Percentiles rank a stretch among this genome's conserved stretches.
phyloP scores from a whole-genome alignment of 345 rosid genomes.

The Viola odorata region DNA sequence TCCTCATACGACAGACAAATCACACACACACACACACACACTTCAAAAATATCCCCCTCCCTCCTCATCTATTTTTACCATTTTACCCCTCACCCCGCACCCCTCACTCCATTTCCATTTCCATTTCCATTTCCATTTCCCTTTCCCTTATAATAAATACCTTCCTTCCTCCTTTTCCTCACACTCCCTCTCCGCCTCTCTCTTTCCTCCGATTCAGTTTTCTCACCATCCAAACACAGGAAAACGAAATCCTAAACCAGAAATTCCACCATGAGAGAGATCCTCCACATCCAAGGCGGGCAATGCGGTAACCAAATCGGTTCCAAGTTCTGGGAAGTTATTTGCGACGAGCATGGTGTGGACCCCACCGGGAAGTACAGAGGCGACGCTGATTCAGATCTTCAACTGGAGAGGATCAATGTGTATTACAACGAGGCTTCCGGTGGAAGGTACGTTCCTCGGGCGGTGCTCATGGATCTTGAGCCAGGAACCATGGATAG shows the following conservation, averaged over 20 bases:
- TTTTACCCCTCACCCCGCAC: constrained; percentile 9
- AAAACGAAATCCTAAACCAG: too few species aligned
- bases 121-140: too few species aligned
- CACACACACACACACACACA: background rate
- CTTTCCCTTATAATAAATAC: background rate
- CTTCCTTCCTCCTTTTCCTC: background rate
- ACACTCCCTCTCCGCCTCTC: constrained; percentile 1
- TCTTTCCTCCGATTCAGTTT: background rate
- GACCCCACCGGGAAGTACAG: constrained; percentile 75
- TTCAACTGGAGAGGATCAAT: constrained; percentile 84
- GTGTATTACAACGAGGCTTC: constrained; percentile 93
- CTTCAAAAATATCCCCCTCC: constrained; percentile 29
- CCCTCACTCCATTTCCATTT: too few species aligned
- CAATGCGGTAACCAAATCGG: constrained; percentile 99
- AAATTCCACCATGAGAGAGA: constrained; percentile 63
- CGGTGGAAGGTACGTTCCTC: constrained; percentile 87
- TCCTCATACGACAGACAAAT: constrained; percentile 11
- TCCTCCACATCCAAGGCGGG: constrained; percentile 91
- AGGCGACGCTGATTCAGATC: constrained; percentile 51
- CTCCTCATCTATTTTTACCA: constrained; percentile 13
- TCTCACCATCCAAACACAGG: background rate
- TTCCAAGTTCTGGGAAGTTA: constrained; percentile 97
- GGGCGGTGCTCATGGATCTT: constrained; percentile 98
- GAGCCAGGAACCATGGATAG: constrained; percentile 99
- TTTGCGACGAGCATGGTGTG: constrained; percentile 91